Base-by-base conservation (phyloP, 2,329 filamentous ascomycete genomes). In the Amesomyces nigricolor region DNA sequence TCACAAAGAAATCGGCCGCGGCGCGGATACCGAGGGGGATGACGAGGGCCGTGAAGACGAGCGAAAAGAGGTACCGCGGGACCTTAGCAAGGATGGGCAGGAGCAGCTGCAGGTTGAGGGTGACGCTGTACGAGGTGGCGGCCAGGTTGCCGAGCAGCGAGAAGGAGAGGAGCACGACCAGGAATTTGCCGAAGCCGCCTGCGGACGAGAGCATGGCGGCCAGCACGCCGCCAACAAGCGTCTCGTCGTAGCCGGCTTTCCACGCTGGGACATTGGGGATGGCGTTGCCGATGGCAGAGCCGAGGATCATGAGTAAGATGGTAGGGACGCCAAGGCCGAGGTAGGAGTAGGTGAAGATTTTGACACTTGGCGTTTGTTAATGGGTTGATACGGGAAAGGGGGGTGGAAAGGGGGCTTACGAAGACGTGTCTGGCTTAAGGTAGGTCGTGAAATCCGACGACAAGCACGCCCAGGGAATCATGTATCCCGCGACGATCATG, bases 201-300 rank as follows among this genome's bases (percentile, higher is more conserved):
- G 76, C 77, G 3, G 78, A 76, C 2, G 72, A 68, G 1, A 85
- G 72, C 79, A 86, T 85, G 39, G 78, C 80, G 8, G 76, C 77
- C 11, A 86, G 71, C 3, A 83, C 77, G 44, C 82, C 82, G 29
- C 82, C 82, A 0, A 82, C 77, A 5, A 76, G 75, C 39, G 77
- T 79, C 44, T 69, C 62, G 3, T 77, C 71, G 63, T 84, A 83
- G 2, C 74, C 80, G 3, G 70, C 72, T n/a, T 72, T 61, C 81
- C 82, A 85, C 3, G 69, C 68, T 0, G 78, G 74, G 2, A 79
- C 72, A 59, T 77, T 80, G 22, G 76, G 72, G 1, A 82, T 73
- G 30, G 81, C 81, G 6, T 81, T 81, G 16, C 77, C 81, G 43
- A 87, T 83, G n/a, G 83, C 82, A 9, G 82, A 80, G 6, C 83